phyloP scores from a whole-genome alignment of 2,329 filamentous ascomycete species.

The Pyrenochaeta sp. region DNA sequence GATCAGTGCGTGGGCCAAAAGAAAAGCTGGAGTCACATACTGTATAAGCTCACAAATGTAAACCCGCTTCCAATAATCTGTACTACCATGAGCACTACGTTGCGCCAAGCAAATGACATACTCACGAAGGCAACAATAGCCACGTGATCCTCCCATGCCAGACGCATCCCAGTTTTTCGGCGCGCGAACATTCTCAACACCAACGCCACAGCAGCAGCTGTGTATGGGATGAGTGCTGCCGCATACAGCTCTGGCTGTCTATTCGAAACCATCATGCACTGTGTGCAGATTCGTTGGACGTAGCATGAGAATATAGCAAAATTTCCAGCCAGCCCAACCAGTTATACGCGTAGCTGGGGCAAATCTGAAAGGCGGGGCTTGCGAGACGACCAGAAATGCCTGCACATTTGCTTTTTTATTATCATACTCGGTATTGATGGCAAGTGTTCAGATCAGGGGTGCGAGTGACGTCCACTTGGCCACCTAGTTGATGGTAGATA shows the following conservation, averaged over 20 bases:
- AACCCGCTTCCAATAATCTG: constrained; percentile 26
- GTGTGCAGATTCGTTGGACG: constrained; percentile 9
- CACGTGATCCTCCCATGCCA: constrained; percentile 34
- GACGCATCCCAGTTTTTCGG: constrained; percentile 16
- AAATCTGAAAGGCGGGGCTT: background rate
- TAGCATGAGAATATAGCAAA: background rate
- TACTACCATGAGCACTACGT: constrained; percentile 7
- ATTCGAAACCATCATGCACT: constrained; percentile 20
- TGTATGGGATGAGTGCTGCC: constrained; percentile 29
- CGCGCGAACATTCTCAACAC: constrained; percentile 25
- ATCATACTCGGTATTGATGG: background rate
- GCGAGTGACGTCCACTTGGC: background rate
- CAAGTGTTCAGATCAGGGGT: background rate
- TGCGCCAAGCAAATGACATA: background rate
- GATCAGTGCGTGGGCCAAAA: constrained; percentile 7
- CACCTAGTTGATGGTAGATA: background rate
- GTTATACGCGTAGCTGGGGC: background rate
- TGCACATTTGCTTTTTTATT: background rate
- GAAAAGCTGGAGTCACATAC: constrained; percentile 12
- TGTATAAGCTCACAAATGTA: constrained; percentile 33
- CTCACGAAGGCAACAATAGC: constrained; percentile 32
- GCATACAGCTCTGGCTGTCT: constrained; percentile 29
- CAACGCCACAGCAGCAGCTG: constrained; percentile 27
- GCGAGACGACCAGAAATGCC: background rate
- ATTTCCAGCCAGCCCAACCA: background rate